Evolutionary conservation across 148 eudicot species (phyloP).

Genomic region (Chenopodium formosanum): DNA sequence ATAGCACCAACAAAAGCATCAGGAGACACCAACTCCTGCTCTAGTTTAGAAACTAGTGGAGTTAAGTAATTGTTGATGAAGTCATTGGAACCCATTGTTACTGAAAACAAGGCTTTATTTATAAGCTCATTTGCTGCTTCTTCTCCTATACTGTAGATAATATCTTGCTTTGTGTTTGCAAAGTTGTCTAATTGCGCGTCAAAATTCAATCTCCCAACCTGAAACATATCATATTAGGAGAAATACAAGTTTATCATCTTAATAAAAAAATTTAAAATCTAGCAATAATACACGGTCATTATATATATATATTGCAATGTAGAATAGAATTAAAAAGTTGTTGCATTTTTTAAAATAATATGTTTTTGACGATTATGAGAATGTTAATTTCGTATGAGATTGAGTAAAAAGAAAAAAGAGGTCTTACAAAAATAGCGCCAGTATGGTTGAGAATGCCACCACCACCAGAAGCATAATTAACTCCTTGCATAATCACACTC

Average conservation of each 20-base stretch:
- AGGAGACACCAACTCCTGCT: constrained; percentile 48
- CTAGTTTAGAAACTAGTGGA: constrained; percentile 47
- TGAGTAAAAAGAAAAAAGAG: neutral
- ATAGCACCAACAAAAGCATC: constrained; percentile 48
- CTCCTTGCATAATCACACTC: constrained; percentile 52
- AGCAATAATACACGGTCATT: no score
- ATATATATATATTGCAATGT: no score
- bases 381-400: neutral
- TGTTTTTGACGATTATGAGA: no score
- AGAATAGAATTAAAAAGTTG: no score
- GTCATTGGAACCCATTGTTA: constrained; percentile 87
- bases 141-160: constrained; percentile 52
- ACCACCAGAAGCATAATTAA: constrained; percentile 92
- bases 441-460: constrained; percentile 80
- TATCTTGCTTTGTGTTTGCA: constrained; percentile 70
- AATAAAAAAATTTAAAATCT: no score
- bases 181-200: constrained; percentile 87
- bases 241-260: no score
- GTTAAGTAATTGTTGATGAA: constrained; percentile 86
- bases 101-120: constrained; percentile 53
- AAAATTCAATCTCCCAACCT: constrained; percentile 74
- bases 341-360: neutral
- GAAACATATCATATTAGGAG: neutral
- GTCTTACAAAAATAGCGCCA: constrained; percentile 68
- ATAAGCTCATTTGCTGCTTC: constrained; percentile 45